Conservation (phyloP, 768 basidiomycete species). For the Amanita rubescens region DNA sequence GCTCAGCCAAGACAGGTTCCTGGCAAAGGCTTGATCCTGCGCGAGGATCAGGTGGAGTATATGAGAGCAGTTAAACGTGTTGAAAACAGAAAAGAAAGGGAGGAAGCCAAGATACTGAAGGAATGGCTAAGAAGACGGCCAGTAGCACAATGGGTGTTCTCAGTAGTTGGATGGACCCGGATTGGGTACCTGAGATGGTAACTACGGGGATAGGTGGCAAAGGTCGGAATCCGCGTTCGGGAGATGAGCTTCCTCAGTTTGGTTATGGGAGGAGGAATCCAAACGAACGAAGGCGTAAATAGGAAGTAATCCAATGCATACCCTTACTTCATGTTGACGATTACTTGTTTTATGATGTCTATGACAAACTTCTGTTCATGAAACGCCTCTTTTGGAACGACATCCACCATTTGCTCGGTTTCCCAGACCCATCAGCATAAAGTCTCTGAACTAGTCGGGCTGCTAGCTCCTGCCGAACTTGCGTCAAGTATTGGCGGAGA, state of each 20-base stretch:
- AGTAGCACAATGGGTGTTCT: constrained; percentile 40
- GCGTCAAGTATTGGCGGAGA: constrained; percentile 84
- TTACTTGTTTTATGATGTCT: constrained; percentile 13
- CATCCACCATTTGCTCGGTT: constrained; percentile 99
- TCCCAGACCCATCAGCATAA: constrained; percentile 89
- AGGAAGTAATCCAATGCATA: constrained; percentile 15
- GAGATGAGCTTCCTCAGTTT: constrained; percentile 70
- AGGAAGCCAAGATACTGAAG: constrained; percentile 72
- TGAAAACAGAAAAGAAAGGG: constrained; percentile 66
- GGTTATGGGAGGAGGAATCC: constrained; percentile 88
- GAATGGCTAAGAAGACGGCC: constrained; percentile 41
- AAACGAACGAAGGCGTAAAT: constrained; percentile 67
- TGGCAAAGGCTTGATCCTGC: constrained; percentile 77
- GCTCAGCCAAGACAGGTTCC: constrained; percentile 75
- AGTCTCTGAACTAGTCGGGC: constrained; percentile 79
- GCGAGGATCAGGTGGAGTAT: constrained; percentile 91
- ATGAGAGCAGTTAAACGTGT: constrained; percentile 72
- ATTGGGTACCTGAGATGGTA: constrained; percentile 84
- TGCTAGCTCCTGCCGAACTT: constrained; percentile 90
- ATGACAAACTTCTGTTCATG: constrained; percentile 86
- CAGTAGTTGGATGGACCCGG: constrained; percentile 91
- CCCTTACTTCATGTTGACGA: not conserved
- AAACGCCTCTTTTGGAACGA: constrained; percentile 96
- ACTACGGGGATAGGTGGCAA: constrained; percentile 62
- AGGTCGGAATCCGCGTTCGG: constrained; percentile 48